Conservation (phyloP, 768 basidiomycete genomes). For the Auricularia sp. region DNA sequence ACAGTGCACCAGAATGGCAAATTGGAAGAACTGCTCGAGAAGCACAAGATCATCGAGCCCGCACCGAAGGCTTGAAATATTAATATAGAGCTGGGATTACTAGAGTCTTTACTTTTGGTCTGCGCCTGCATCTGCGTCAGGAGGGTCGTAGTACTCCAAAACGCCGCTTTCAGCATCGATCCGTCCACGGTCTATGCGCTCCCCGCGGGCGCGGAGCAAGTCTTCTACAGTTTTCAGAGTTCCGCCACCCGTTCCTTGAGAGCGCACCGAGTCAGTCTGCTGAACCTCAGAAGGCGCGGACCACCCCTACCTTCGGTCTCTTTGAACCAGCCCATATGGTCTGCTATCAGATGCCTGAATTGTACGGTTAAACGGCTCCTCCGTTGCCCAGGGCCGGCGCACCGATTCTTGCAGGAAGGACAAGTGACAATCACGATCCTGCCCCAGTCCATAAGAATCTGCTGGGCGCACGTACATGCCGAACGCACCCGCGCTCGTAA, state of each 20-base stretch:
- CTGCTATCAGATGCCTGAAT: constrained; percentile 72
- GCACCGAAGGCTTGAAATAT: neutral
- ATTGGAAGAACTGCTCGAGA: constrained; percentile 69
- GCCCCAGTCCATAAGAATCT: neutral
- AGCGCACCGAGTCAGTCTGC: neutral
- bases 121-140: neutral
- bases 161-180: constrained; percentile 37
- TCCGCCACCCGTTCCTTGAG: constrained; percentile 48
- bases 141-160: constrained; percentile 38
- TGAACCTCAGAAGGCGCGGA: neutral
- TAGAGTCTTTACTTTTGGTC: neutral
- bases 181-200: constrained; percentile 51
- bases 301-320: constrained; percentile 29
- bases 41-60: constrained; percentile 60
- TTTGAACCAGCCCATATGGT: constrained; percentile 88
- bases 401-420: constrained; percentile 84
- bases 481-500: constrained; percentile 59
- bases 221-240: constrained; percentile 76
- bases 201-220: constrained; percentile 66
- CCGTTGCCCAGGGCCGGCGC: constrained; percentile 18
- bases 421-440: constrained; percentile 81
- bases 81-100: neutral
- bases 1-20: constrained; percentile 96
- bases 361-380: neutral
- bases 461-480: neutral